Evolutionary conservation across 1,139 yeast genomes (phyloP), one percentile per base, ranked within the genome.

Genomic region (Pichia inconspicua): DNA sequence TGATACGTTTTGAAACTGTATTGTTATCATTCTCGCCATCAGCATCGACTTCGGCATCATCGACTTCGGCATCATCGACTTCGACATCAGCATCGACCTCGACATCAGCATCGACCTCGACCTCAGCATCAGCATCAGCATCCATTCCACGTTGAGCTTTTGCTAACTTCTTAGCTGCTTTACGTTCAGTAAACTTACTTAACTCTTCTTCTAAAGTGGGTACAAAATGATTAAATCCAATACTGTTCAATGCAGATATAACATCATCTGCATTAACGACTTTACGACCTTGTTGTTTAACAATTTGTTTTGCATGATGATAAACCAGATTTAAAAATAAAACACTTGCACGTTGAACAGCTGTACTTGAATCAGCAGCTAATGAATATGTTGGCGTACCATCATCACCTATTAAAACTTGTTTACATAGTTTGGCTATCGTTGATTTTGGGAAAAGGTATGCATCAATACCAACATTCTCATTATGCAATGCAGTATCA

Each of bases 271-370:
- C 80, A 55, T 74, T 78, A 36, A 84, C 77, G 5, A 80, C 78
- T 59, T 79, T 81, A 50, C 88, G 71, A 44, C 73, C 77, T 39
- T 69, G 72, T 27, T 69, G 71, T 51, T 72, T 74, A 5, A 85
- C 74, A 3, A 72, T 58, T 51, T 71, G 74, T 48, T 84, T 73
- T 4, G 90, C 88, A 58, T 78, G 77, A 58, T 78, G 77, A 57
- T 82, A 68, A 45, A 84, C 55, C 58, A 82, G 82, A 42, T 83
- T 82, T 27, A 84, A 86, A 63, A 82, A 84, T 4, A 84, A 81
- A 0, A 89, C 82, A 14, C 90, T 80, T 7, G 87, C 73, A 52
- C 92, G 66, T 58, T 84, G 92, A 27, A 84, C 60, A 2, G 85
- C 90, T 2, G 75, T 62, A 22, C 78, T 69, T 2, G 87, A 77